Conservation (phyloP, 2,329 filamentous ascomycete species). For the Fusarium sp. region DNA sequence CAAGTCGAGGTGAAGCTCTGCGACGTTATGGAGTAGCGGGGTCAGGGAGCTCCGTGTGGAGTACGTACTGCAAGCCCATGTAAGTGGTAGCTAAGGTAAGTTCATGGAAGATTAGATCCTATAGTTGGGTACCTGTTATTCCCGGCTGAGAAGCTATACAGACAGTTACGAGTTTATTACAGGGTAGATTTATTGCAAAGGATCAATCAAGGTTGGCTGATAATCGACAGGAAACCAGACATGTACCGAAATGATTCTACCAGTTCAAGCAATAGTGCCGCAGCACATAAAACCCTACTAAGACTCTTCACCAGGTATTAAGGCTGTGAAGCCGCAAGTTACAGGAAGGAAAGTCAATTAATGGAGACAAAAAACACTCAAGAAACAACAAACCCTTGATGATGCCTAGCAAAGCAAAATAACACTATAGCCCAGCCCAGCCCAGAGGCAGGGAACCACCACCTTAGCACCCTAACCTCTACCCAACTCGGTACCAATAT, state of each 20-base stretch:
- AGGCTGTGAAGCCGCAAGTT: background rate
- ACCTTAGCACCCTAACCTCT: constrained; percentile 1
- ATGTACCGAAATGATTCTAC: background rate
- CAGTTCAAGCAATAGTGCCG: background rate
- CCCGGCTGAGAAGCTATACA: background rate
- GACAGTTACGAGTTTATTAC: background rate
- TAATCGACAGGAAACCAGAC: background rate
- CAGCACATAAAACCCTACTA: background rate
- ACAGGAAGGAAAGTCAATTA: constrained; percentile 25
- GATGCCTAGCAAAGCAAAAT: constrained; percentile 15
- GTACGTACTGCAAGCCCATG: constrained; percentile 22
- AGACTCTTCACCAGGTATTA: background rate
- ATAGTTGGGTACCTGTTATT: background rate
- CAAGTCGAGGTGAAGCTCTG: constrained; percentile 29
- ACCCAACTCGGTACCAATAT: background rate
- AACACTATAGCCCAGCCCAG: constrained; percentile 6
- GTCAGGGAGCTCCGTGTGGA: constrained; percentile 34
- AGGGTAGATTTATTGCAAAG: background rate
- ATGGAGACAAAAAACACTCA: constrained; percentile 23
- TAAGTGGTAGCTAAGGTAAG: background rate
- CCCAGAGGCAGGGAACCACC: constrained; percentile 5
- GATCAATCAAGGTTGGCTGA: background rate
- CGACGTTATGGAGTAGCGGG: constrained; percentile 38
- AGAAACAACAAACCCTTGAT: constrained; percentile 23
- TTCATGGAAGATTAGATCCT: background rate